Conservation (phyloP, 202 grass and related monocot genomes). For the Schoenoplectus triqueter region DNA sequence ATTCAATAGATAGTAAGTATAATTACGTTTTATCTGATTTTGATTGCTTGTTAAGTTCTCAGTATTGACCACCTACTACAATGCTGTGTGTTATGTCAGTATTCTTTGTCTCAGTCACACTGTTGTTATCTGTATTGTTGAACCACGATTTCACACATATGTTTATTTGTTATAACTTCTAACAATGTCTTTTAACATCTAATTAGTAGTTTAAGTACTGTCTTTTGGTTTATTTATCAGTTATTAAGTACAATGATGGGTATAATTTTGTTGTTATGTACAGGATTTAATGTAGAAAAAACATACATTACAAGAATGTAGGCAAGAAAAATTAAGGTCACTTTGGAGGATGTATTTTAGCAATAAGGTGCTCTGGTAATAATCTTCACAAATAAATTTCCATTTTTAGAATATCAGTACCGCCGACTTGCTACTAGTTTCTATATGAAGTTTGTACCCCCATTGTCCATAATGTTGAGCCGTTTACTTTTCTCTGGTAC, state of each 20-base stretch:
- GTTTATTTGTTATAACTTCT: too few relatives aligned
- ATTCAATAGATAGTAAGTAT: too few relatives aligned
- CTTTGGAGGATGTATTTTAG: slow-evolving; percentile 95
- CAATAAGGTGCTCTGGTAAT: slow-evolving; percentile 95
- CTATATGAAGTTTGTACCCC: neutral
- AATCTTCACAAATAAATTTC: slow-evolving; percentile 13
- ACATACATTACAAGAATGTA: slow-evolving; percentile 98
- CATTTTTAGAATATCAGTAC: neutral
- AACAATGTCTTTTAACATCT: neutral
- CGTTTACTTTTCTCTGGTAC: neutral
- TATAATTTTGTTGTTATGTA: slow-evolving; percentile 32
- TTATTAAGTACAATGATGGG: neutral
- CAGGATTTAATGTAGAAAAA: slow-evolving; percentile 99
- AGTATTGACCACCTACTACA: too few relatives aligned
- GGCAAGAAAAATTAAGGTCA: slow-evolving; percentile 85
- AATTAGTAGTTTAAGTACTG: neutral
- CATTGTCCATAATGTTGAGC: neutral
- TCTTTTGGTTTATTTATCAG: slow-evolving; percentile 11
- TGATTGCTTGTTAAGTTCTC: too few relatives aligned
- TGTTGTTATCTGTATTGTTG: too few relatives aligned
- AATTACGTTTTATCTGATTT: too few relatives aligned
- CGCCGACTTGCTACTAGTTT: neutral
- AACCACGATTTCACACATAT: too few relatives aligned
- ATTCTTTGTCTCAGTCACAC: too few relatives aligned
- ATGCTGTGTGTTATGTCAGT: too few relatives aligned